Evolutionary conservation across 2,329 filamentous ascomycete genomes (phyloP).

Genomic region (Curvularia spicifera): DNA sequence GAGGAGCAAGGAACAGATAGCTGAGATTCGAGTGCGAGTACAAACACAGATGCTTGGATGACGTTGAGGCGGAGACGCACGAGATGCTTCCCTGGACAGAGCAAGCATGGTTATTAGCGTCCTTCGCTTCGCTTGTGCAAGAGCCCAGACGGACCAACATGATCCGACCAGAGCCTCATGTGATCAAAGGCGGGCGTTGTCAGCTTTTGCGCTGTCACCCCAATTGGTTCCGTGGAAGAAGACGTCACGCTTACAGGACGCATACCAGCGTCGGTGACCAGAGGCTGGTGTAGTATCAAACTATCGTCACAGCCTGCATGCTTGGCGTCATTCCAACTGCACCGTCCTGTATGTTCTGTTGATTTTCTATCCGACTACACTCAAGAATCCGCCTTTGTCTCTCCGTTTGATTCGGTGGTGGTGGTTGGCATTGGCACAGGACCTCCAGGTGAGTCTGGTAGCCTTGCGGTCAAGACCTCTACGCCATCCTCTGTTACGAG

Average conservation of each 20-base stretch:
- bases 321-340: not conserved
- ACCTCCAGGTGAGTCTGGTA: constrained; percentile 76
- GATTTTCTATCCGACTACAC: not conserved
- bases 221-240: not conserved
- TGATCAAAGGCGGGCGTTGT: not conserved
- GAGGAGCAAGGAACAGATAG: constrained; percentile 9
- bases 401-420: constrained; percentile 32
- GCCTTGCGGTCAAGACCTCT: constrained; percentile 78
- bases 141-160: constrained; percentile 12
- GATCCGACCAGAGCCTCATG: constrained; percentile 8
- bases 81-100: constrained; percentile 32
- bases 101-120: constrained; percentile 27
- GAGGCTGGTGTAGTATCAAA: not conserved
- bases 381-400: constrained; percentile 29
- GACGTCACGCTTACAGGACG: not conserved
- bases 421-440: constrained; percentile 64
- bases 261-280: not conserved
- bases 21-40: constrained; percentile 20
- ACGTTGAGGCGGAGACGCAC: constrained; percentile 39
- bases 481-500: constrained; percentile 83
- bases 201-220: not conserved
- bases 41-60: constrained; percentile 43
- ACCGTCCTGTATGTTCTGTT: not conserved
- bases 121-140: constrained; percentile 18
- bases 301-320: not conserved